Percentiles rank a stretch among this genome's conserved stretches.
phyloP scores from a whole-genome alignment of 2,329 filamentous ascomycete species.

The Exophiala bonariae region DNA sequence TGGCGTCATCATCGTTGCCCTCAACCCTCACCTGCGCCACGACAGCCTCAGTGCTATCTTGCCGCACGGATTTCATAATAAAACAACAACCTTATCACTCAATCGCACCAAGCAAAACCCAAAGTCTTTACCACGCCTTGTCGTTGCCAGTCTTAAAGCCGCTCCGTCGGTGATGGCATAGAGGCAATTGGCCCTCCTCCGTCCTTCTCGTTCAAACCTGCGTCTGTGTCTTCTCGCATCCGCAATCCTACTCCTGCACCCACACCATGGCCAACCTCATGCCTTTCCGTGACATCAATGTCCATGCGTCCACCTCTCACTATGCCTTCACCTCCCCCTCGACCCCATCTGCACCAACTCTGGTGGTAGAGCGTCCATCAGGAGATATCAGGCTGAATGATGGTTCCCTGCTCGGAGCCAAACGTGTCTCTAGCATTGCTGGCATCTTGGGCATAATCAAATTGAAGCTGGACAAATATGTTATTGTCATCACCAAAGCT shows the following conservation, averaged over 20 bases:
- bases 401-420: conserved; percentile 71
- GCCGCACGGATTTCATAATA: too few species aligned
- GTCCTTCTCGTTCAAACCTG: too few species aligned
- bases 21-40: too few species aligned
- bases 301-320: conserved; percentile 85
- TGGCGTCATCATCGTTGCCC: too few species aligned
- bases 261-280: conserved; percentile 39
- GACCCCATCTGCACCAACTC: conserved; percentile 80
- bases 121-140: too few species aligned
- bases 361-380: conserved; percentile 88
- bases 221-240: conserved; percentile 1
- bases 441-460: conserved; percentile 94
- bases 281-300: conserved; percentile 95
- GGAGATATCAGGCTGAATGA: conserved; percentile 86
- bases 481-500: conserved; percentile 93
- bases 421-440: conserved; percentile 89
- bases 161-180: too few species aligned
- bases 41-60: too few species aligned
- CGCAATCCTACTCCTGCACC: not conserved
- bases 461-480: conserved; percentile 93
- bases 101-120: too few species aligned
- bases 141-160: too few species aligned
- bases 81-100: too few species aligned
- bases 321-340: conserved; percentile 98
- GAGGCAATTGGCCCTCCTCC: too few species aligned